Evolutionary conservation across 768 basidiomycete species (phyloP), one percentile per base, ranked within the genome.

Genomic region (Holtermanniella nyarrowii): DNA sequence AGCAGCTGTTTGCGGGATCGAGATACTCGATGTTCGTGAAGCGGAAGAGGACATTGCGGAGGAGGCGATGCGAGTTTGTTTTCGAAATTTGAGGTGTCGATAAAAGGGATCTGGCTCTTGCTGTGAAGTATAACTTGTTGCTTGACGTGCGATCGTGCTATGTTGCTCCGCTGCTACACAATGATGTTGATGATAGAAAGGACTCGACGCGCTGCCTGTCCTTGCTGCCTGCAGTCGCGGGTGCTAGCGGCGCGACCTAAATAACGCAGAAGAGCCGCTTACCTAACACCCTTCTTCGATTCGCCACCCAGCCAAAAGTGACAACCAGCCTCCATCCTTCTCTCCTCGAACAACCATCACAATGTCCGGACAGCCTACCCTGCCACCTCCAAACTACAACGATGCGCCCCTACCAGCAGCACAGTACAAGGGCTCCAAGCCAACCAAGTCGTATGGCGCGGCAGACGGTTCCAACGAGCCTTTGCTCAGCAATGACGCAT

Each of bases 1-100:
- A 24, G 68, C 68, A 0, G 70, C 68, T 0, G 70, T 71, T n/a
- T 52, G 57, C 0, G 70, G 70, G 44, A 71, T 69, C 10, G 67
- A 69, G 24, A 63, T 53, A 2, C 62, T 59, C 11, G 61, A 52
- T 37, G 31, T 7, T 37, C 31, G 31, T 37, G 31, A 37, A 37
- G 31, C 31, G 16, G 31, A 37, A 37, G 31, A 7, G 31, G 31
- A 7, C 31, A 16, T 7, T 7, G 31, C 7, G 31, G 31, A 37
- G 10, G 16, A 7, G 31, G 31, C 16, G 31, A 16, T 37, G 31
- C 31, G 31, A 7, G 31, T 16, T n/a, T n/a, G n/a, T n/a, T n/a
- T n/a, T n/a, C n/a, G n/a, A n/a, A n/a, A n/a, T n/a, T n/a, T n/a
- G n/a, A n/a, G n/a, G n/a, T n/a, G n/a, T n/a, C n/a, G n/a, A n/a